phyloP scores from a whole-genome alignment of 192 early-diverging fungal species.

The Cetraspora pellucida region DNA sequence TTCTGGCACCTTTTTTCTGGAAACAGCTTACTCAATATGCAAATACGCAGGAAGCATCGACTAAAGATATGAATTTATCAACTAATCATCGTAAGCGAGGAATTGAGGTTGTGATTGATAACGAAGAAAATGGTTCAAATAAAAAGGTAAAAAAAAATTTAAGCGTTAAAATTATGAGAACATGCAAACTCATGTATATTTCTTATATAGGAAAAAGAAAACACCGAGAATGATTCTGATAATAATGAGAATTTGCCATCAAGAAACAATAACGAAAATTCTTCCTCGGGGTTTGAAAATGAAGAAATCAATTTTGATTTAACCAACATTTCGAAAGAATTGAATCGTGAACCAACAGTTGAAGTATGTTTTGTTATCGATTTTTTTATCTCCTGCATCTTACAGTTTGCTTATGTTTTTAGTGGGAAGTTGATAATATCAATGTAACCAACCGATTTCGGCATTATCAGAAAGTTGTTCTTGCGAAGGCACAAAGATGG shows the following conservation, averaged over 20 bases:
- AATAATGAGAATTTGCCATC: not conserved
- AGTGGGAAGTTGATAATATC: slow-evolving; percentile 15
- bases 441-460: slow-evolving; percentile 17
- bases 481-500: not conserved
- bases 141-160: slow-evolving; percentile 16
- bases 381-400: slow-evolving; percentile 16
- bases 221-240: not conserved
- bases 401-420: slow-evolving; percentile 5
- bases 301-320: slow-evolving; percentile 22
- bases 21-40: slow-evolving; percentile 34
- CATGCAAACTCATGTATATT: slow-evolving; percentile 4
- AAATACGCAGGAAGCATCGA: slow-evolving; percentile 21
- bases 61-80: slow-evolving; percentile 2
- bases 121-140: slow-evolving; percentile 1
- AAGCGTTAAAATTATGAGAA: slow-evolving; percentile 2
- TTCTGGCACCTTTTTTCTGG: slow-evolving; percentile 33
- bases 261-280: not conserved
- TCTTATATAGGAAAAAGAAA: slow-evolving; percentile 15
- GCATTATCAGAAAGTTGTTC: slow-evolving; percentile 11
- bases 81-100: slow-evolving; percentile 17
- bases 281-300: not conserved
- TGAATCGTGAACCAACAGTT: slow-evolving; percentile 9
- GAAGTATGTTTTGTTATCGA: slow-evolving; percentile 9
- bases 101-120: slow-evolving; percentile 1
- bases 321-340: not conserved